Base-by-base conservation (phyloP, 768 basidiomycete species). In the Boletus edulis region DNA sequence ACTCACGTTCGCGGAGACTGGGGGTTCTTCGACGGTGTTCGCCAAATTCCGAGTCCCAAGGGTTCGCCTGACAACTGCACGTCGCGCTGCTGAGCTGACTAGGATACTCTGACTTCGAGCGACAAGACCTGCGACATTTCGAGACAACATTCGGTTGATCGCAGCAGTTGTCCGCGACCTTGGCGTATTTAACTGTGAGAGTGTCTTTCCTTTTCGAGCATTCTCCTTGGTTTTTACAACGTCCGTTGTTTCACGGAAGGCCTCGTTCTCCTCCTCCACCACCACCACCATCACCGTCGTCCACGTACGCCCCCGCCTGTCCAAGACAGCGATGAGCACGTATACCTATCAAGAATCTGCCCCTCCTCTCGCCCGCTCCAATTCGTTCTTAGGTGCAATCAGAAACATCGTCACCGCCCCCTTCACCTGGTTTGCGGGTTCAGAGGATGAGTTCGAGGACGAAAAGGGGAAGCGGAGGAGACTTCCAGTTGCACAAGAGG, bases 381-480 rank as follows among this genome's bases (percentile, higher is more conserved):
- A 75, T 18, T 85, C 86, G 27, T 76, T 87, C 62, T 67, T 86
- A 41, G 83, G 82, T 47, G 69, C 83, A 45, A 78, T 87, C 70
- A 86, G 81, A 76, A 81, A 76, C 72, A 73, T 86, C 66, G 85
- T 87, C 57, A 80, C 84, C 32, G 82, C 83, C 18, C 83, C 85
- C 43, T 75, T 87, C 59, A 44, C 69, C 46, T 76, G 80, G 72
- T 83, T 86, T 72, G 77, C 80, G 60, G 69, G 75, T 59, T 68
- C 75, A 56, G 75, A 76, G 57, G 80, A 80, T 65, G 80, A 80
- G 59, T 72, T 76, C 43, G 76, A 75, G 60, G 78, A 79, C 64
- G 65, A 73, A 54, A 76, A 72, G 39, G 82, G 82, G 58, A 85
- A 86, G 67, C 81, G 84, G 58, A 76, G 83, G 62, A 74, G 83